Evolutionary conservation across 176 grass and related monocot genomes (phyloP), one percentile per base, ranked within the genome.

Genomic region (Avena insularis): DNA sequence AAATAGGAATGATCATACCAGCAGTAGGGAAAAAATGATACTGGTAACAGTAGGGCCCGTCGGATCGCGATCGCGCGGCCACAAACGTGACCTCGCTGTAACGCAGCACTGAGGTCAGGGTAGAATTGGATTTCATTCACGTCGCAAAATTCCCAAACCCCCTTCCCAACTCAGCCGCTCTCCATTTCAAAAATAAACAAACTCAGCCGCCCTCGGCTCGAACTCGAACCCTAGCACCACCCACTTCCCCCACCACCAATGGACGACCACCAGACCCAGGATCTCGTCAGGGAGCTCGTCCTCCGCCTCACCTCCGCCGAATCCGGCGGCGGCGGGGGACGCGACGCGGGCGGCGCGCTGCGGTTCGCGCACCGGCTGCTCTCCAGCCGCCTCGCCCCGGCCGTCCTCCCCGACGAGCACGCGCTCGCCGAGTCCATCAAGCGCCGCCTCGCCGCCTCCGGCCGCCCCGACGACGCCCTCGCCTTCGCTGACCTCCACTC

Each of bases 351-450:
- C 62, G 82, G 88, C 17, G 80, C 93, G n/a, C 85, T 98, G 90
- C 66, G 90, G 73, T 98, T 89, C 84, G 92, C 93, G 55, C 83
- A 85, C 75, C 92, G 96, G 29, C 79, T 95, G 68, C 96, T 98
- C 57, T 95, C 93, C 19, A 98, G 96, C 74, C 92, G 93, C 88
- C 90, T 95, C 81, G 87, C 91, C 5, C 90, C 92, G 3, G 86
- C 92, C 7, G 45, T 94, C 61, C 83, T 94, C 61, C 90, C 90
- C 71, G 93, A 98, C 47, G 96, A 95, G 82, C 88, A 91, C 78
- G 93, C 93, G 57, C 90, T 98, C 84, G 93, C 92, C 46, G 96
- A 98, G 86, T 85, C 96, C 73, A 92, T 98, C 86, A 98, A 95
- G 88, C 93, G 93, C 49, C 86, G 90, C 74, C 91, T 98, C 79